Evolutionary conservation across 1,139 yeast species (phyloP), one percentile per base, ranked within the genome.

Genomic region (Pichia cactophila): DNA sequence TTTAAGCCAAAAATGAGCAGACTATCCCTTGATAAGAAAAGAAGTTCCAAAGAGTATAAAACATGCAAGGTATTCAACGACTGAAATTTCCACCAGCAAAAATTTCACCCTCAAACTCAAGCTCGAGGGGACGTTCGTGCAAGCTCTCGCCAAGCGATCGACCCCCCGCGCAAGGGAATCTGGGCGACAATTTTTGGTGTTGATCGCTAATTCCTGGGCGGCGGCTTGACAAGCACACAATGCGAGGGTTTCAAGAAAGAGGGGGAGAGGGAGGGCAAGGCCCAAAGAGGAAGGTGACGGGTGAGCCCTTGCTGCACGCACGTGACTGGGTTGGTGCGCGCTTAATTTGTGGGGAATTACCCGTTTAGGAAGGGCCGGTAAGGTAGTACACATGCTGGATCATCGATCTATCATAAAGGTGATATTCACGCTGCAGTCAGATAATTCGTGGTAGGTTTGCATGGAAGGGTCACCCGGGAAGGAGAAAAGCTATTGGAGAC

Each of bases 1-100:
- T 69, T 70, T 70, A 70, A 70, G 74, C 73, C 61, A 58, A 47
- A 48, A 49, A 23, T 54, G 51, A 59, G 64, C 66, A 62, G 66
- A 62, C 66, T 62, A 63, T 62, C 62, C 67, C 53, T 63, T 62
- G 46, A 40, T 5, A 14, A 8, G 4, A 17, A 17, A 23, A 39
- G 23, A 20, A 39, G 28, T 12, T 38, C 29, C 17, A 39, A 39
- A 39, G 35, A 39, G 28, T 14, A 12, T 6, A 23, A 14, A 29
- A 26, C 23, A 23, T 23, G 23, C 5, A 23, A 23, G 23, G 23
- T 31, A 12, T 31, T 31, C 35, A 31, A 31, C n/a, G 12, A 31
- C n/a, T 31, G 35, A 31, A 31, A 31, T 42, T 42, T 10, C 33
- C 35, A 20, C 26, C 26, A 37, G 16, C 33, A 42, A 42, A 33